These are phyloP conservation scores for Botryotinia globosa DNA, from an alignment of 2,329 filamentous ascomycete genomes.

Conservation along the genomic window DNA sequence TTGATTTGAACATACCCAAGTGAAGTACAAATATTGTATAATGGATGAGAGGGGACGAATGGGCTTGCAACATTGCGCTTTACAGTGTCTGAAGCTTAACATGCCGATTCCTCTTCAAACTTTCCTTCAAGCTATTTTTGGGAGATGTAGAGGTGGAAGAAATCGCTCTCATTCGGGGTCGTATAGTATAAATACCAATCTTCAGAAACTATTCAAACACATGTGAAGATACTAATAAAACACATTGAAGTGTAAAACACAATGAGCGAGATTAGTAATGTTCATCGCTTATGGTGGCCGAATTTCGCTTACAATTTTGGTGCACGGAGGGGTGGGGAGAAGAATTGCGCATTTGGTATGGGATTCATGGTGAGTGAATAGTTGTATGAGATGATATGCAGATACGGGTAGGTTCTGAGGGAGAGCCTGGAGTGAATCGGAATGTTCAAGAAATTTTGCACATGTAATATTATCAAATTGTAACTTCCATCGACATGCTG, in stretches of 20 bases:
- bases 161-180: too few relatives aligned
- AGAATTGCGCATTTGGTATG: background rate
- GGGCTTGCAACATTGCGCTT: background rate
- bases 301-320: constrained; percentile 6
- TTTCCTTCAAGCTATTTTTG: background rate
- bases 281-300: background rate
- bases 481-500: background rate
- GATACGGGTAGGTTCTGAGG: background rate
- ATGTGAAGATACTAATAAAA: background rate
- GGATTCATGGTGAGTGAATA: background rate
- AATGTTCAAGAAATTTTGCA: background rate
- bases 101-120: background rate
- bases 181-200: background rate
- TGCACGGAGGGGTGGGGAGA: background rate
- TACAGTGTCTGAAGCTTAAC: background rate
- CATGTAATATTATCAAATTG: background rate
- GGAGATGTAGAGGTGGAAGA: background rate
- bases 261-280: background rate
- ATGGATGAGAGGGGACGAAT: background rate
- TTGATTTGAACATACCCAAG: background rate
- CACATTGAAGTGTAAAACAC: background rate
- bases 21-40: background rate
- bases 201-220: background rate
- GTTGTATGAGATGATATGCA: background rate
- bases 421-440: fast-evolving